Percentiles rank a stretch among this genome's conserved stretches.
These are phyloP conservation scores for Allomyces macrogynus DNA, from an alignment of 192 early-diverging fungal species.

Conservation along the genomic window DNA sequence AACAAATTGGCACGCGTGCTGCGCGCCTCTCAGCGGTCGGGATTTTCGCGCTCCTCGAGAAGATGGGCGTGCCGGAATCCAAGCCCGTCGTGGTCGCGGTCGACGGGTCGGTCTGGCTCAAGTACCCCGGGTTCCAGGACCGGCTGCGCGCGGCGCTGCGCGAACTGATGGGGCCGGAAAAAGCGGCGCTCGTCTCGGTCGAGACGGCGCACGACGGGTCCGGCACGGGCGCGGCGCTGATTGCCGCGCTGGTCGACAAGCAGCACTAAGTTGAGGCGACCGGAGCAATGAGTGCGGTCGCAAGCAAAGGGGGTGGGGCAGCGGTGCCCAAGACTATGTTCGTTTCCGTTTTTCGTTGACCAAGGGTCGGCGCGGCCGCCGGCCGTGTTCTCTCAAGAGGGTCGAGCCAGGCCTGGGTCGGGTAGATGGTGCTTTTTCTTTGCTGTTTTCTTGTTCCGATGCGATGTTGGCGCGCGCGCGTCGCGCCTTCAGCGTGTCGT, in stretches of 20 bases:
- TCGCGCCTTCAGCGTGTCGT: no score
- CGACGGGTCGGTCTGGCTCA: constrained; percentile 57
- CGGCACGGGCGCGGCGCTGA: constrained; percentile 50
- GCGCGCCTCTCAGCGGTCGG: constrained; percentile 60
- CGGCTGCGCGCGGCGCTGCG: constrained; percentile 53
- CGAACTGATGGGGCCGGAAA: constrained; percentile 43
- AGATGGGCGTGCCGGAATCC: constrained; percentile 22
- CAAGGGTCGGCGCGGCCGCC: no score
- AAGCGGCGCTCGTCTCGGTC: constrained; percentile 44
- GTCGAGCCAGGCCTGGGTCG: no score
- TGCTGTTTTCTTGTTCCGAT: no score
- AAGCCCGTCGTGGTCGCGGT: constrained; percentile 34
- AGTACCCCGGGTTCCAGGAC: constrained; percentile 53
- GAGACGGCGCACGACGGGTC: constrained; percentile 60
- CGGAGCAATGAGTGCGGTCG: no score
- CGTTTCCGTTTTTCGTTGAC: no score
- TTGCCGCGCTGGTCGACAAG: constrained; percentile 22
- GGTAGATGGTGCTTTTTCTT: no score
- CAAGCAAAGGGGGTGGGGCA: no score
- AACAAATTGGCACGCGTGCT: constrained; percentile 64
- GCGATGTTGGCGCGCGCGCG: no score
- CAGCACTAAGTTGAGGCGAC: neutral
- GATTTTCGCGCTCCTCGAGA: constrained; percentile 46
- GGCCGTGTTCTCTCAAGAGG: no score
- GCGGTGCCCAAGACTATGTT: no score